Conservation (phyloP, 75 land plant species). For the Pseudotsuga menziesii region DNA sequence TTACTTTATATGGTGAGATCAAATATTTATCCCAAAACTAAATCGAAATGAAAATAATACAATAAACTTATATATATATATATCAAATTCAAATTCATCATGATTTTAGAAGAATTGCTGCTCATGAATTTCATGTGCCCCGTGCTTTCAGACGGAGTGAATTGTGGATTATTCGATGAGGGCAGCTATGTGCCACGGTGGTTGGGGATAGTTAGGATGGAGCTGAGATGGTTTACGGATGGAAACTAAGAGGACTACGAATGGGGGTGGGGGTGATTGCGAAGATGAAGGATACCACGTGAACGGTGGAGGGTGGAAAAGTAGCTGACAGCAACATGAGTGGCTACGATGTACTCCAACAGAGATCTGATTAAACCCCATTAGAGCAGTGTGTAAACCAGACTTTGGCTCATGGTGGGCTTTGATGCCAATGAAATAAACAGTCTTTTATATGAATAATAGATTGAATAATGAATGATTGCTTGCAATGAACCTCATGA, state of each 20-base stretch:
- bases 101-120: not conserved
- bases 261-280: not conserved
- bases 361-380: too few relatives aligned
- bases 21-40: not conserved
- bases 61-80: too few relatives aligned
- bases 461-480: too few relatives aligned
- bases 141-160: not conserved
- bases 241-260: not conserved
- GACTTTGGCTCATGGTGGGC: too few relatives aligned
- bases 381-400: too few relatives aligned
- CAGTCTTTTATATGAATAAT: too few relatives aligned
- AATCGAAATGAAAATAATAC: not conserved
- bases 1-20: not conserved
- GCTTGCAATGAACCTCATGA: too few relatives aligned
- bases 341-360: too few relatives aligned
- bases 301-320: not conserved
- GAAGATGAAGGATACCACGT: not conserved
- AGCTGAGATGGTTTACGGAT: too few relatives aligned
- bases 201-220: not conserved
- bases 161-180: not conserved
- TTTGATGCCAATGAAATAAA: too few relatives aligned
- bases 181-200: not conserved
- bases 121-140: not conserved
- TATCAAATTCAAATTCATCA: not conserved
- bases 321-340: not conserved